Evolutionary conservation across 2,329 filamentous ascomycete species (phyloP).

Genomic region (Teratosphaeria viscida): DNA sequence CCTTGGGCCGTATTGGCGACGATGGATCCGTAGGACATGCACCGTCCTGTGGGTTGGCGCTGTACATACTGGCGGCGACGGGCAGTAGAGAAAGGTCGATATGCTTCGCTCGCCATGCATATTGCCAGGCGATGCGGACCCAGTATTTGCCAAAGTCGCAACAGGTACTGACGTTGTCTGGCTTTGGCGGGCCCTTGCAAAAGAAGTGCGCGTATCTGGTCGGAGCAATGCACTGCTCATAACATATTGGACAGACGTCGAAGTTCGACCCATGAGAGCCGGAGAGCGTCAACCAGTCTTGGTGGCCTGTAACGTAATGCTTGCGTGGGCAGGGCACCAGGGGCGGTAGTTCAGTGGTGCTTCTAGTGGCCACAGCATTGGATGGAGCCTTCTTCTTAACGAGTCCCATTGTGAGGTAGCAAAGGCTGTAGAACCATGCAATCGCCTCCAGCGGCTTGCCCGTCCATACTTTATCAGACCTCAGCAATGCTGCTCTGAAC

Average conservation of each 20-base stretch:
- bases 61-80: background rate
- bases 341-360: background rate
- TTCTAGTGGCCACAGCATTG: background rate
- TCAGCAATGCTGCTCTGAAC: background rate
- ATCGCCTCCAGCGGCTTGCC: no score
- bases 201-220: no score
- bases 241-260: no score
- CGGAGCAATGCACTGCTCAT: no score
- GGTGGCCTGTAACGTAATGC: background rate
- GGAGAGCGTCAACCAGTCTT: no score
- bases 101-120: background rate
- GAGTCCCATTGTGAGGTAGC: background rate
- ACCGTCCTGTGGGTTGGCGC: background rate
- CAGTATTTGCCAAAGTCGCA: background rate
- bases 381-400: background rate
- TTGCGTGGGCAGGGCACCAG: background rate
- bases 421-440: background rate
- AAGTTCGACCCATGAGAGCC: no score
- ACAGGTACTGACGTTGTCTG: no score
- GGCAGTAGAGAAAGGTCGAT: background rate
- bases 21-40: background rate
- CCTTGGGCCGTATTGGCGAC: background rate
- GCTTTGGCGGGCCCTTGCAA: no score
- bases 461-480: background rate
- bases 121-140: background rate